Percentiles rank a stretch among this genome's conserved stretches.
Conservation (phyloP, 345 rosid genomes). For the Bruguiera parviflora region DNA sequence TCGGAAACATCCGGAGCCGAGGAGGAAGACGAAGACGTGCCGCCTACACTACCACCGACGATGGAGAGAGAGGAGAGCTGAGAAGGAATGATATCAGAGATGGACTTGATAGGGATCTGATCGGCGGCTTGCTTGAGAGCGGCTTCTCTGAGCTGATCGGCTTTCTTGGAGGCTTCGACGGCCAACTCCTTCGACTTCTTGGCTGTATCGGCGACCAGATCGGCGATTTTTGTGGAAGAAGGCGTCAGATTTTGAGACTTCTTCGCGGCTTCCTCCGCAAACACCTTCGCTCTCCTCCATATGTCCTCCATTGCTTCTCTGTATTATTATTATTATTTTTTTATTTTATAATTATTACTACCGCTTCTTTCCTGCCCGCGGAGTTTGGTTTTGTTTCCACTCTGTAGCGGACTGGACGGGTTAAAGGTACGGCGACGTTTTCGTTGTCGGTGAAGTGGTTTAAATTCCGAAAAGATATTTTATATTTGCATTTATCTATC, state of each 20-base stretch:
- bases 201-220: conserved; percentile 83
- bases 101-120: conserved; percentile 76
- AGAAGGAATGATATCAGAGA: conserved; percentile 69
- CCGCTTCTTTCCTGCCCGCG: neutral
- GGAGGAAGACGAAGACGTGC: conserved; percentile 13
- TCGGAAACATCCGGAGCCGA: conserved; percentile 36
- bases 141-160: conserved; percentile 60
- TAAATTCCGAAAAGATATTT: too few relatives aligned
- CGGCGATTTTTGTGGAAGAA: conserved; percentile 51
- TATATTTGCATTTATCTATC: too few relatives aligned
- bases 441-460: too few relatives aligned
- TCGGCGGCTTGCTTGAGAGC: conserved; percentile 92
- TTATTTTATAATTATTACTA: too few relatives aligned
- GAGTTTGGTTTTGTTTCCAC: neutral
- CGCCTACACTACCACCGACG: neutral
- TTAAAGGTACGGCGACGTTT: too few relatives aligned
- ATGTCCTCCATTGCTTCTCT: conserved; percentile 53
- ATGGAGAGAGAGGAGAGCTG: conserved; percentile 49
- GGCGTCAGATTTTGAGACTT: conserved; percentile 61
- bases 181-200: conserved; percentile 87
- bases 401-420: neutral
- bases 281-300: conserved; percentile 77
- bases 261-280: conserved; percentile 87
- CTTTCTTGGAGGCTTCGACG: conserved; percentile 85
- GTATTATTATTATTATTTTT: neutral